phyloP scores from a whole-genome alignment of 73 alveolate genomes.

The Effrenium voratum region DNA sequence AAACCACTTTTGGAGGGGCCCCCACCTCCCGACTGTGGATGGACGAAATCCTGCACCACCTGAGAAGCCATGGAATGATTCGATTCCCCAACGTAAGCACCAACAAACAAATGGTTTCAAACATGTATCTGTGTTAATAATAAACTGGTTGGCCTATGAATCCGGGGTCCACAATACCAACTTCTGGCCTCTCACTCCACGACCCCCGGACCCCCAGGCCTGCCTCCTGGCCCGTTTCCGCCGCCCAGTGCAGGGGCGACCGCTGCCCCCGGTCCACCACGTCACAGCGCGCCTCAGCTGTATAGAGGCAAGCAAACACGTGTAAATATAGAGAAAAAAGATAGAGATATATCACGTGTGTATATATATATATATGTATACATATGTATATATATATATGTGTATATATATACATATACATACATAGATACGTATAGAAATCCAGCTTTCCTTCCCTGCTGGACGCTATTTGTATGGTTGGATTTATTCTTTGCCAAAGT shows the following conservation, averaged over 20 bases:
- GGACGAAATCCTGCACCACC: no score
- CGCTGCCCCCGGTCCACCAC: background rate
- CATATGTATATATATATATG: background rate
- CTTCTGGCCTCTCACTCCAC: no score
- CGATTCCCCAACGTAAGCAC: no score
- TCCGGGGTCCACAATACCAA: no score
- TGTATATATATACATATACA: background rate
- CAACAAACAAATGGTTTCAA: no score
- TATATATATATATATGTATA: background rate
- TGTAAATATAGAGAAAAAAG: background rate
- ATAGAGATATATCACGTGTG: background rate
- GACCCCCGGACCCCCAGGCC: background rate
- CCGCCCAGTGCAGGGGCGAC: slow-evolving; percentile 33
- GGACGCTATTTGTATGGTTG: background rate
- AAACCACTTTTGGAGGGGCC: no score
- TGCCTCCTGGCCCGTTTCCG: slow-evolving; percentile 9
- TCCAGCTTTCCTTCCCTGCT: background rate
- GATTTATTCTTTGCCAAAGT: no score
- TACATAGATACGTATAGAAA: background rate
- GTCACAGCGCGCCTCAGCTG: background rate
- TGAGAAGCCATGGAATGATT: no score
- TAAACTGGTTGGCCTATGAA: no score
- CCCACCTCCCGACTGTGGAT: no score
- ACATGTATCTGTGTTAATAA: no score
- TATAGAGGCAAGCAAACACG: background rate